A percentile compares a stretch with the other conserved stretches of the same genome.
Conservation (phyloP, 768 basidiomycete species). For the Gloeopeniophorella convolvens region DNA sequence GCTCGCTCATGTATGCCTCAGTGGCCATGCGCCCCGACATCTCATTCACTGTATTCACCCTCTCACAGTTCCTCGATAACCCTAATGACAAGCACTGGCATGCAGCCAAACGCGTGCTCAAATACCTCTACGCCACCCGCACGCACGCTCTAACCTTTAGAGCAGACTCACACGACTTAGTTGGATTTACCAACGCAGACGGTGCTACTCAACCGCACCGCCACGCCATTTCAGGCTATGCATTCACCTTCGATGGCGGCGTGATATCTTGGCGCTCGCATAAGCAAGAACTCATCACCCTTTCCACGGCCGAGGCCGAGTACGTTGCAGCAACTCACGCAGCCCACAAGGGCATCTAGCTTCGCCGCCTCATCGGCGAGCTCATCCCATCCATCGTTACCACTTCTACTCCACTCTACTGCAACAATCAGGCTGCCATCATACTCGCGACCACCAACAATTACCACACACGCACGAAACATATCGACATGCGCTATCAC, state of each 20-base stretch:
- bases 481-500: conserved; percentile 2
- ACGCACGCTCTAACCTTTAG: not conserved
- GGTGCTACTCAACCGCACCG: not conserved
- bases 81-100: not conserved
- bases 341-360: not conserved
- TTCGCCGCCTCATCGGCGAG: not conserved
- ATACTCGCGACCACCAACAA: not conserved
- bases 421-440: conserved; percentile 6
- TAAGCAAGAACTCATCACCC: not conserved
- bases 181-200: not conserved
- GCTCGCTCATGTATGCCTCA: conserved; percentile 30
- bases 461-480: conserved; percentile 3
- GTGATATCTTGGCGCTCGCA: not conserved
- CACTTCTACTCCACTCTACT: not conserved
- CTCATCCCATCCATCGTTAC: not conserved
- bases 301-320: not conserved
- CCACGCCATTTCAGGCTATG: not conserved
- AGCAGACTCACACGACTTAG: not conserved
- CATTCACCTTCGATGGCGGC: not conserved
- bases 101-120: not conserved
- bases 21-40: conserved; percentile 33
- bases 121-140: not conserved
- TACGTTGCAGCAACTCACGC: not conserved
- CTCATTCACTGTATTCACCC: conserved; percentile 23
- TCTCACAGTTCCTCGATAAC: not conserved